These are phyloP conservation scores for Vitis amurensis DNA, from an alignment of 164 flowering plant species.

Conservation along the genomic window DNA sequence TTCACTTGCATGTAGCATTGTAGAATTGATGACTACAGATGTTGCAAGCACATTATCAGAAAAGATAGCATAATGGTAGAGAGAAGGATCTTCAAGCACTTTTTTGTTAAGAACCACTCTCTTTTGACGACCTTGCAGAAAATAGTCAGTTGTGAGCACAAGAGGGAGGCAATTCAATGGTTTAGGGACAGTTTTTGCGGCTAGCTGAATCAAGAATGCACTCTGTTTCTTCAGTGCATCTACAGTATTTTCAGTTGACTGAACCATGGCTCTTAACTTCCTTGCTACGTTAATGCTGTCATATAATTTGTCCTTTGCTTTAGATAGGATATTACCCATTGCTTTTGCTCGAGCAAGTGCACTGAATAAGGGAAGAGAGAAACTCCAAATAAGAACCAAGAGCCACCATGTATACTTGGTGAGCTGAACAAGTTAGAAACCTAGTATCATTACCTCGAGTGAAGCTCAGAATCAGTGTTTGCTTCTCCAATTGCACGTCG, in stretches of 20 bases:
- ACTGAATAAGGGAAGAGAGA: constrained; percentile 31
- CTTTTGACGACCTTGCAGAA: constrained; percentile 31
- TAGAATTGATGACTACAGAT: constrained; percentile 94
- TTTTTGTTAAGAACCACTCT: constrained; percentile 31
- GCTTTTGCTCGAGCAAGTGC: constrained; percentile 86
- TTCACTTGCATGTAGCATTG: constrained; percentile 63
- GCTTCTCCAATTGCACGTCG: constrained; percentile 77
- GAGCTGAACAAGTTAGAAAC: constrained; percentile 2
- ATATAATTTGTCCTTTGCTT: constrained; percentile 79
- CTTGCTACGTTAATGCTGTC: constrained; percentile 66
- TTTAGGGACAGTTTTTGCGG: constrained; percentile 87
- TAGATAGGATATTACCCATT: constrained; percentile 79
- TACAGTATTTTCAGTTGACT: constrained; percentile 63
- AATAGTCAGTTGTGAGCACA: constrained; percentile 73
- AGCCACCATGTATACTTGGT: constrained; percentile 1
- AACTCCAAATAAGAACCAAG: constrained; percentile 2
- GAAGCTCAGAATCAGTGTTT: constrained; percentile 74
- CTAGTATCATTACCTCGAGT: constrained; percentile 48
- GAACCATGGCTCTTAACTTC: constrained; percentile 91
- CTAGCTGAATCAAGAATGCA: constrained; percentile 83
- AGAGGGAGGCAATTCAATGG: constrained; percentile 87
- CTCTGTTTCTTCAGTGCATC: constrained; percentile 65
- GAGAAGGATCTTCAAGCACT: constrained; percentile 70
- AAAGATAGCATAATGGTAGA: constrained; percentile 92
- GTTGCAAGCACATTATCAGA: constrained; percentile 97